These are phyloP conservation scores for Tolypocladium nubicola DNA, from an alignment of 2,329 filamentous ascomycete genomes.

Conservation along the genomic window DNA sequence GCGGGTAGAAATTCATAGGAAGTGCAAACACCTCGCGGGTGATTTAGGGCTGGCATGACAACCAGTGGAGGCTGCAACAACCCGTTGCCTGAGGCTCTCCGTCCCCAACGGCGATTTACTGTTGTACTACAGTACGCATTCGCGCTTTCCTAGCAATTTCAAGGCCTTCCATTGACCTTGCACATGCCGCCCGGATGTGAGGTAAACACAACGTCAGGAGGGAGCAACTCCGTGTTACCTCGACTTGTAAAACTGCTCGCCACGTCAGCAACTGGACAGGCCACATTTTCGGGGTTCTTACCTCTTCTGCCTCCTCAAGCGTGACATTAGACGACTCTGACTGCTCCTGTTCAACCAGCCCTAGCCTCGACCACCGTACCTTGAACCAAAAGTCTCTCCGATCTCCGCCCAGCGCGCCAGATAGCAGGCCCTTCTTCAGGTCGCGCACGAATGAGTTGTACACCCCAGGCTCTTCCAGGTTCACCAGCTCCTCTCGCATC, in stretches of 20 bases:
- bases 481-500: constrained; percentile 67
- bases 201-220: neutral
- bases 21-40: neutral
- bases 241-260: constrained; percentile 25
- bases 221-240: constrained; percentile 9
- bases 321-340: constrained; percentile 56
- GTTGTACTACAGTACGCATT: too few relatives aligned
- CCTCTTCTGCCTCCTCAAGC: constrained; percentile 59
- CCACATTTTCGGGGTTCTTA: constrained; percentile 15
- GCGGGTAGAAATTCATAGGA: neutral
- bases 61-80: neutral
- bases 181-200: neutral
- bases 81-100: neutral
- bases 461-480: constrained; percentile 61
- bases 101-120: neutral
- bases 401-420: constrained; percentile 63
- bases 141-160: neutral
- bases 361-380: constrained; percentile 55
- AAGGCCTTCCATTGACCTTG: neutral
- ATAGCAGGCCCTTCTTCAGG: constrained; percentile 63
- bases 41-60: neutral
- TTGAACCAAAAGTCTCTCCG: constrained; percentile 74
- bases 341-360: constrained; percentile 57
- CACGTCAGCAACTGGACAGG: constrained; percentile 12
- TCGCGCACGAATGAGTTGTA: constrained; percentile 66